Evolutionary conservation across 2,329 filamentous ascomycete species (phyloP).

Genomic region (Domatiomyces catenatus): DNA sequence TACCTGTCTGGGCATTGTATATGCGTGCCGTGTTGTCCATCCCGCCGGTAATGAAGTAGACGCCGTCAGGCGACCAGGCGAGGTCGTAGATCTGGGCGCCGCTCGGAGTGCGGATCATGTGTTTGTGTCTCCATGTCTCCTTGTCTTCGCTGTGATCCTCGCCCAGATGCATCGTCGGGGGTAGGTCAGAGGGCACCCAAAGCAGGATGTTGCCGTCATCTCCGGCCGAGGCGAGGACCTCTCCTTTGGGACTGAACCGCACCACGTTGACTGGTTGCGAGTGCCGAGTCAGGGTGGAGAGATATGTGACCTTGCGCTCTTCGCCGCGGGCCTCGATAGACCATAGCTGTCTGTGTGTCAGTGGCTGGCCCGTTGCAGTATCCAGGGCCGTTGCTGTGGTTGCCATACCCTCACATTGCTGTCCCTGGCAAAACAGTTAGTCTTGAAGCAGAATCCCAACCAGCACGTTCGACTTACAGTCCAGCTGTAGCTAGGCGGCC

Average conservation of each 20-base stretch:
- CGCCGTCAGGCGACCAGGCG: conserved; percentile 94
- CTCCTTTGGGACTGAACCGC: conserved; percentile 84
- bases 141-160: conserved; percentile 82
- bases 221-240: conserved; percentile 83
- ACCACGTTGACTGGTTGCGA: conserved; percentile 97
- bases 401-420: conserved; percentile 75
- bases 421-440: conserved; percentile 36
- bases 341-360: conserved; percentile 52
- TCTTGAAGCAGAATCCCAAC: not conserved
- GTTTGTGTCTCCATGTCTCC: conserved; percentile 90
- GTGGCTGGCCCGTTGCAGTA: not conserved
- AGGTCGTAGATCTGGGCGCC: conserved; percentile 96
- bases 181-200: conserved; percentile 77
- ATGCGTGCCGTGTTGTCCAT: conserved; percentile 98
- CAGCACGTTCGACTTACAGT: conserved; percentile 35
- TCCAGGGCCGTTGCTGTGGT: not conserved
- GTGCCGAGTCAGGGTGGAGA: conserved; percentile 77
- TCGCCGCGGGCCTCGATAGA: conserved; percentile 72
- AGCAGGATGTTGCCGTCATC: conserved; percentile 95
- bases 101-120: conserved; percentile 80
- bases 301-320: conserved; percentile 75
- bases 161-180: conserved; percentile 50
- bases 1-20: conserved; percentile 85
- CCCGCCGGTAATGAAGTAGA: conserved; percentile 94
- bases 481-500: conserved; percentile 84